Base-by-base conservation (phyloP, 768 basidiomycete species). In the Russula ochroleuca region DNA sequence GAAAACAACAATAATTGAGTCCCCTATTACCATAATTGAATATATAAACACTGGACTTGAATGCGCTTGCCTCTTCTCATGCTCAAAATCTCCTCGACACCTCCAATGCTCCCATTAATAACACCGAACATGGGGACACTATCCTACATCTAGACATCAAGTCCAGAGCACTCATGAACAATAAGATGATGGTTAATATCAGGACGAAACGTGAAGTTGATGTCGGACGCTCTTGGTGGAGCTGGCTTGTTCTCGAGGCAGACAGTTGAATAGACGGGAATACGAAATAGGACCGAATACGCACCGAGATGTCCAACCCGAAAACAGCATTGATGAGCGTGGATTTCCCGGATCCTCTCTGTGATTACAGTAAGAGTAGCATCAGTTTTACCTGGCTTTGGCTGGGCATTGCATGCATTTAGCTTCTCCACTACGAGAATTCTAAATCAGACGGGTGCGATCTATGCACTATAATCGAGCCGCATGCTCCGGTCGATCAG, bases 381-480 rank as follows among this genome's bases (percentile, higher is more conserved):
- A 37, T 51, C 52, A 11, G 14, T 17, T 28, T 19, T n/a, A 17
- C n/a, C 1, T 35, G n/a, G n/a, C 9, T 7, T 57, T 45, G 6
- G 10, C 13, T 13, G 45, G 23, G 33, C 3, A 21, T 14, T 9
- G 1, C 33, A 35, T 17, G 14, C 5, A 35, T 31, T 2, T 37
- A 57, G 45, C 45, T 57, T 57, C 15, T 45, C 57, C 14, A 57
- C 2, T 1, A 57, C 45, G 14, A 57, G 57, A 57, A 57, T 57
- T 31, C 57, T 47, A 8, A 57, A 40, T 41, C 54, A 61, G 51
- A 21, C 0, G 10, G 3, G 21, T 47, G 35, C 37, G 15, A 3
- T 5, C 23, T 43, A 54, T 25, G 5, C 6, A 15, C 15, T 9
- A 17, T 11, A 28, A 35, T 9, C 1, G 33, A 6, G 15, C 1